Evolutionary conservation across 257 asterid genomes (phyloP).

Genomic region (Solanum pinnatisectum): DNA sequence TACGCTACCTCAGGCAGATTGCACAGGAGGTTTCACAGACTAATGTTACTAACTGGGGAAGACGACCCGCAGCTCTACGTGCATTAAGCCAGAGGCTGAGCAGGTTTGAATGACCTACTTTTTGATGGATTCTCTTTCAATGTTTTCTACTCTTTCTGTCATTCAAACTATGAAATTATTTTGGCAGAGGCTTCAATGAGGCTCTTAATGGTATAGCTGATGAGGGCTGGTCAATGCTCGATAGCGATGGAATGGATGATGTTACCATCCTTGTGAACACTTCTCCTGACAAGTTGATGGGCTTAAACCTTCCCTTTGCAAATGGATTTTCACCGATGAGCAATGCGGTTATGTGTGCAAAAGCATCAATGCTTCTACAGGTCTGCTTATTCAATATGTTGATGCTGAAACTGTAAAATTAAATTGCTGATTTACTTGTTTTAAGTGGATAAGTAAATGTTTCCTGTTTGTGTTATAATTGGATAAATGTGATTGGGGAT

Average conservation of each 20-base stretch:
- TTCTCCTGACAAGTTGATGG: slow-evolving; percentile 69
- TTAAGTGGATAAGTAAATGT: neutral
- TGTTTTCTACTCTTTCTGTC: neutral
- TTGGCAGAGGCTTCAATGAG: slow-evolving; percentile 77
- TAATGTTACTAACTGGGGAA: slow-evolving; percentile 67
- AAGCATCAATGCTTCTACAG: slow-evolving; percentile 92
- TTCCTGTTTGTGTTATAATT: neutral
- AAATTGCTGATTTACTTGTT: neutral
- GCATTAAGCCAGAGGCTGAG: slow-evolving; percentile 78
- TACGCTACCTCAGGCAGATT: slow-evolving; percentile 80
- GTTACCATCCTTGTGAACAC: slow-evolving; percentile 73
- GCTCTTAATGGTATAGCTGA: slow-evolving; percentile 73
- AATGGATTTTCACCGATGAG: slow-evolving; percentile 56
- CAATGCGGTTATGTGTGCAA: slow-evolving; percentile 70
- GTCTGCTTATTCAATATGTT: slow-evolving; percentile 12
- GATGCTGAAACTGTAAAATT: neutral
- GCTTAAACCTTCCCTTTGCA: slow-evolving; percentile 51
- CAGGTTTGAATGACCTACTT: slow-evolving; percentile 31
- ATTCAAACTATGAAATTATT: neutral
- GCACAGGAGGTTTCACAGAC: slow-evolving; percentile 71
- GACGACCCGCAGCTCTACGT: slow-evolving; percentile 84
- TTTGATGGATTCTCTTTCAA: neutral
- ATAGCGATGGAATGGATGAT: slow-evolving; percentile 71
- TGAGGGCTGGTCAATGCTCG: slow-evolving; percentile 79
- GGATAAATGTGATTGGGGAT: neutral